Percentiles rank a stretch among this genome's conserved stretches.
Evolutionary conservation across 2,329 filamentous ascomycete genomes (phyloP).

Genomic region (Sarocladium oryzae): DNA sequence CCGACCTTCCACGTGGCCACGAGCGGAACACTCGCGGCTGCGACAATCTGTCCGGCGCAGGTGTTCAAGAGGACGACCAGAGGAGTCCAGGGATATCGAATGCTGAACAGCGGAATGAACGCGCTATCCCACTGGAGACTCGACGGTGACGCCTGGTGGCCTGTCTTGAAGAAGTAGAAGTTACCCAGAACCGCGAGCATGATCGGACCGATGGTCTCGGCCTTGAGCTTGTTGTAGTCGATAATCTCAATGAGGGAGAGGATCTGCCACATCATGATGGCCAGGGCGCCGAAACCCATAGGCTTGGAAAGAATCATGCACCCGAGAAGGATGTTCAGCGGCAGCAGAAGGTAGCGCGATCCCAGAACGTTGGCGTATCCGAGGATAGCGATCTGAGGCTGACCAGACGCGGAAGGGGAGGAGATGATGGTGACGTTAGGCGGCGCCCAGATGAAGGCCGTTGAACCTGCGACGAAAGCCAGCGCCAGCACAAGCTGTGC

Average conservation of each 20-base stretch:
- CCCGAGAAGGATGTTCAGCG: constrained; percentile 70
- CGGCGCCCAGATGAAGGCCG: constrained; percentile 78
- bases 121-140: constrained; percentile 95
- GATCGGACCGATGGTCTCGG: constrained; percentile 72
- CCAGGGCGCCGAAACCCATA: constrained; percentile 83
- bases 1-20: constrained; percentile 84
- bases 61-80: constrained; percentile 78
- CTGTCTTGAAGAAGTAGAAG: constrained; percentile 96
- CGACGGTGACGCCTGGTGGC: constrained; percentile 81
- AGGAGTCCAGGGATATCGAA: constrained; percentile 87
- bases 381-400: constrained; percentile 59
- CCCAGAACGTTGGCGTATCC: constrained; percentile 94
- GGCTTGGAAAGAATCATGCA: constrained; percentile 84
- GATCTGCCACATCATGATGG: constrained; percentile 80
- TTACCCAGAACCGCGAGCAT: constrained; percentile 83
- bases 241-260: constrained; percentile 66
- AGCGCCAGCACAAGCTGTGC: constrained; percentile 77
- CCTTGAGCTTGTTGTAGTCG: constrained; percentile 53
- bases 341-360: constrained; percentile 78
- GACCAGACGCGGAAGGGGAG: constrained; percentile 30
- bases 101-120: constrained; percentile 77
- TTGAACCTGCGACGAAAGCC: constrained; percentile 75
- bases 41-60: constrained; percentile 82
- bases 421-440: constrained; percentile 72
- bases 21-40: constrained; percentile 71